These are phyloP conservation scores for Corymbia citriodora DNA, from an alignment of 441 rosid genomes.

Conservation along the genomic window DNA sequence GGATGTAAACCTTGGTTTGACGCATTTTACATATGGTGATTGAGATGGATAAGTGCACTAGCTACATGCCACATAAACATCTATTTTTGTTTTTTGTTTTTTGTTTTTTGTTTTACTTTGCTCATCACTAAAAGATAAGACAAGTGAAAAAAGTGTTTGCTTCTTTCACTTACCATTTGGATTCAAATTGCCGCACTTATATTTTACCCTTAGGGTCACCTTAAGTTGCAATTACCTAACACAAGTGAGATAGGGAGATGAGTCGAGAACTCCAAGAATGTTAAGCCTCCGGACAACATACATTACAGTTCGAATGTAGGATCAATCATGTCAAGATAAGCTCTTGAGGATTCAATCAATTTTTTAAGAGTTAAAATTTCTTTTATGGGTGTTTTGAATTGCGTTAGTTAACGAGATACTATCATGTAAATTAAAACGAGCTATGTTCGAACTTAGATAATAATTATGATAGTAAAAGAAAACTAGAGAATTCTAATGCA, in stretches of 20 bases:
- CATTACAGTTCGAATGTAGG: not conserved
- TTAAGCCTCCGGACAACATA: not conserved
- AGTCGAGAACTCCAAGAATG: not conserved
- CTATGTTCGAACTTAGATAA: not conserved
- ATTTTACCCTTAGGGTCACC: not conserved
- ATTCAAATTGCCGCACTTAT: not conserved
- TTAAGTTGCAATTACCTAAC: not conserved
- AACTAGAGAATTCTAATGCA: not conserved
- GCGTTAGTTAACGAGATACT: not conserved
- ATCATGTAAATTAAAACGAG: not conserved
- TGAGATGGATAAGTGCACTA: not conserved
- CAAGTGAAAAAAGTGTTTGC: not conserved
- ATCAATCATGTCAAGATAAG: not conserved
- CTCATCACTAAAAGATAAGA: not conserved
- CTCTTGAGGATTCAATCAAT: not conserved
- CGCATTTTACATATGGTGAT: not conserved
- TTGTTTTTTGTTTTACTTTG: not conserved
- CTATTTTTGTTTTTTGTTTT: not conserved
- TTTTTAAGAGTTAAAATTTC: not conserved
- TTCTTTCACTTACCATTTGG: not conserved
- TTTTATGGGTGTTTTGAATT: not conserved
- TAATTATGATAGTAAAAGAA: no score
- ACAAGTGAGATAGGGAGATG: not conserved
- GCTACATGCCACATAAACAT: not conserved
- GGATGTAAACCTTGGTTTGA: accelerated